phyloP scores from a whole-genome alignment of 768 basidiomycete species.

The Tephrocybe sp. region DNA sequence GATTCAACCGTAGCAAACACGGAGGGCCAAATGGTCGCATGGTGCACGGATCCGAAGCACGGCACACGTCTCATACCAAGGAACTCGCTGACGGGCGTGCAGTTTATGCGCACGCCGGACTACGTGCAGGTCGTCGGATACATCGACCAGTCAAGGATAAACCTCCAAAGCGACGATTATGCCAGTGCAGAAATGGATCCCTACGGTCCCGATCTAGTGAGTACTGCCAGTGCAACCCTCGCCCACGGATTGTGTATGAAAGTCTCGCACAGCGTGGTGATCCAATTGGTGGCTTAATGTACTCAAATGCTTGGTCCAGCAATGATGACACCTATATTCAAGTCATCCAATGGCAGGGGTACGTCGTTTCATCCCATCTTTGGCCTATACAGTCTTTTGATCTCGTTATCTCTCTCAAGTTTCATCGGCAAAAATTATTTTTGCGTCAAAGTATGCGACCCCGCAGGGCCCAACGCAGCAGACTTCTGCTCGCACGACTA shows the following conservation, averaged over 20 bases:
- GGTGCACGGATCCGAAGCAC: constrained; percentile 68
- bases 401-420: constrained; percentile 31
- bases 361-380: constrained; percentile 15
- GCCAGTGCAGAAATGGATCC: constrained; percentile 84
- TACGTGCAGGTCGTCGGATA: constrained; percentile 64
- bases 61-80: constrained; percentile 75
- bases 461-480: constrained; percentile 36
- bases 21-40: constrained; percentile 73
- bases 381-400: not conserved
- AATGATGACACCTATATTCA: constrained; percentile 39
- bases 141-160: constrained; percentile 58
- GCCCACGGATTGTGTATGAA: no score
- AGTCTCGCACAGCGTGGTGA: constrained; percentile 17
- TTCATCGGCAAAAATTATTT: constrained; percentile 54
- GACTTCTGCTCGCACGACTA: constrained; percentile 57
- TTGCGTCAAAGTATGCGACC: constrained; percentile 64
- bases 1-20: constrained; percentile 57
- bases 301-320: constrained; percentile 19
- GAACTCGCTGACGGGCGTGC: constrained; percentile 61
- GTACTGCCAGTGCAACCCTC: no score
- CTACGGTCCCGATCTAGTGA: constrained; percentile 62
- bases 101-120: constrained; percentile 55
- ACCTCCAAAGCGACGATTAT: constrained; percentile 48
- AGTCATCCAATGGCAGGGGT: constrained; percentile 58
- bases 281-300: constrained; percentile 16